Percentiles rank a stretch among this genome's conserved stretches.
Conservation (phyloP, 768 basidiomycete species). For the Termitomyces sp. region DNA sequence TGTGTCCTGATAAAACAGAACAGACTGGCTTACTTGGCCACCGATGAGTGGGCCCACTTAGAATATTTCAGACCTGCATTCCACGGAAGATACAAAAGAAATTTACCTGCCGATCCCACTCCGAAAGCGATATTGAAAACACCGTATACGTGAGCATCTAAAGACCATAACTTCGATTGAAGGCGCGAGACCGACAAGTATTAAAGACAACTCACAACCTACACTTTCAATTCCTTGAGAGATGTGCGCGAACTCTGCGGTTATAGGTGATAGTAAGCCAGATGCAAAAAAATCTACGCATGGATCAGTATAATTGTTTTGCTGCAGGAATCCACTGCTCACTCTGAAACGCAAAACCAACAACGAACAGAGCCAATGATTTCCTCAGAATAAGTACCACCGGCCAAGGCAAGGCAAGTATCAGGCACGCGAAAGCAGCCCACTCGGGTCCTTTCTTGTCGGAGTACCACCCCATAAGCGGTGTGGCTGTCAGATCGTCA, state of each 20-base stretch:
- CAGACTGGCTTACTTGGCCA: conserved; percentile 47
- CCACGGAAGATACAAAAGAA: background rate
- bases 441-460: conserved; percentile 60
- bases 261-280: conserved; percentile 59
- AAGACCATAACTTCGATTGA: background rate
- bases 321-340: conserved; percentile 17
- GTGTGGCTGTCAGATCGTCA: conserved; percentile 41
- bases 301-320: conserved; percentile 1
- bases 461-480: conserved; percentile 54
- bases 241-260: conserved; percentile 64
- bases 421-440: conserved; percentile 45
- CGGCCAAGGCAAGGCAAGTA: conserved; percentile 66
- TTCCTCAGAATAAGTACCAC: conserved; percentile 46
- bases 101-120: conserved; percentile 58
- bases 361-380: conserved; percentile 48
- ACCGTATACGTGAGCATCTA: conserved; percentile 75
- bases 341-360: conserved; percentile 55
- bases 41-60: conserved; percentile 71
- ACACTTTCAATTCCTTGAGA: conserved; percentile 57
- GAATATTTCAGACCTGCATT: conserved; percentile 7
- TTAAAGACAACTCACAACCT: conserved; percentile 52
- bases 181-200: background rate
- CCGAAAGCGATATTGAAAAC: conserved; percentile 74
- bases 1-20: background rate
- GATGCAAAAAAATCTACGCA: conserved; percentile 59